These are phyloP conservation scores for Fusarium foetens DNA, from an alignment of 2,329 filamentous ascomycete species.

Conservation along the genomic window DNA sequence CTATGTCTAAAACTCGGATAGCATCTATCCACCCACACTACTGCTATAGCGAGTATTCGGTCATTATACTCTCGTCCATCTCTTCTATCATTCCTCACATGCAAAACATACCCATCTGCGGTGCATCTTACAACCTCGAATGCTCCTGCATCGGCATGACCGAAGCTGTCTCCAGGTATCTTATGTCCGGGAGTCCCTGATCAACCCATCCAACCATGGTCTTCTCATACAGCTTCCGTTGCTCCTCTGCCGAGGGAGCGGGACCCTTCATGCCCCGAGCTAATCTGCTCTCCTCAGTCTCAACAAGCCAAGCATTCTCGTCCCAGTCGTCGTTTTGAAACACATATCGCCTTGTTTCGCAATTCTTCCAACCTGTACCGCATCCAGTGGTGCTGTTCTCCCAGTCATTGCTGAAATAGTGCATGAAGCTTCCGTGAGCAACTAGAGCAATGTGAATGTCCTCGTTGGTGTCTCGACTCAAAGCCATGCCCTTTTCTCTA, in stretches of 20 bases:
- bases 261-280: constrained; percentile 7
- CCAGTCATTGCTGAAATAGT: constrained; percentile 37
- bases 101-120: neutral
- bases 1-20: neutral
- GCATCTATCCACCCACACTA: neutral
- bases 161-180: constrained; percentile 20
- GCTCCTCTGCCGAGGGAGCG: constrained; percentile 22
- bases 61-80: too few species aligned
- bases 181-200: constrained; percentile 29
- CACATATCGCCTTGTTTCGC: constrained; percentile 28
- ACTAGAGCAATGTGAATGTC: constrained; percentile 31
- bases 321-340: constrained; percentile 20
- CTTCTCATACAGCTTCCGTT: constrained; percentile 19
- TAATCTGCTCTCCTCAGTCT: constrained; percentile 25
- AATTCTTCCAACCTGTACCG: constrained; percentile 32
- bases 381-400: constrained; percentile 12
- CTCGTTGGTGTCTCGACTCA: constrained; percentile 5
- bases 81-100: neutral
- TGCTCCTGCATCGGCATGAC: neutral
- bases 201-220: constrained; percentile 29
- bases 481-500: constrained; percentile 3
- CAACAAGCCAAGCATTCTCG: constrained; percentile 31
- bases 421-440: constrained; percentile 32
- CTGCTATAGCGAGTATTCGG: too few species aligned
- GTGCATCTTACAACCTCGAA: constrained; percentile 1